Evolutionary conservation across 768 basidiomycete species (phyloP).

Genomic region (Cyclocybe cylindracea): DNA sequence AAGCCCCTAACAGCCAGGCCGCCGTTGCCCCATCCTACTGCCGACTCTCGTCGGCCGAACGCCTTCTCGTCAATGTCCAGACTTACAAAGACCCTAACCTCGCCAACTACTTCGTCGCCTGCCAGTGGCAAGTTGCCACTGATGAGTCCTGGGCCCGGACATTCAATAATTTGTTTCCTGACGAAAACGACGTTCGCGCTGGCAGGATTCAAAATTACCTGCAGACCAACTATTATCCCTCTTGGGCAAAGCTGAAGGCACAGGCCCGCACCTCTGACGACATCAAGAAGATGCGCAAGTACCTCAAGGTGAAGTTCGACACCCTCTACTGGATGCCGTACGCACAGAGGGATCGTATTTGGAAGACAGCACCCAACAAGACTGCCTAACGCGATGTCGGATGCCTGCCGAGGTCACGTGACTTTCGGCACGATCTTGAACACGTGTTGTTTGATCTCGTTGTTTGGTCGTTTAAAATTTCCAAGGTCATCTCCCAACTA

Average conservation of each 20-base stretch:
- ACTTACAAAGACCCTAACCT: conserved; percentile 14
- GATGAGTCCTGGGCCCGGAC: conserved; percentile 10
- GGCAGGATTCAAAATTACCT: conserved; percentile 13
- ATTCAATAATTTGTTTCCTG: conserved; percentile 18
- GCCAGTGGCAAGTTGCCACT: conserved; percentile 12
- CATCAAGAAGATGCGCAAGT: background rate
- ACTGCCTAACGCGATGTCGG: too few relatives aligned
- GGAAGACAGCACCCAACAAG: conserved; percentile 9
- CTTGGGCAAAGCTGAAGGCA: conserved; percentile 6
- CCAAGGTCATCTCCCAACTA: too few relatives aligned
- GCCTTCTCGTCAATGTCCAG: conserved; percentile 5
- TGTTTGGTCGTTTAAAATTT: too few relatives aligned
- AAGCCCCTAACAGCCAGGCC: conserved; percentile 15
- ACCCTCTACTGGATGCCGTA: conserved; percentile 20
- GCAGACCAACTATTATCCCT: conserved; percentile 1
- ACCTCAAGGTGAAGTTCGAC: conserved; percentile 8
- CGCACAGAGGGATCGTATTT: conserved; percentile 16
- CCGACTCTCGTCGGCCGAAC: conserved; percentile 6
- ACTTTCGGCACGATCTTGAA: too few relatives aligned
- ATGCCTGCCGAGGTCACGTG: too few relatives aligned
- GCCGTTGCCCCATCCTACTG: conserved; percentile 11
- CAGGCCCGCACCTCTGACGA: background rate
- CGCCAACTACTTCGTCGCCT: conserved; percentile 13
- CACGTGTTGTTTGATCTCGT: too few relatives aligned
- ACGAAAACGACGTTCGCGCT: background rate